Conservation (phyloP, 306 rosid species). For the Citrullus mucosospermus region DNA sequence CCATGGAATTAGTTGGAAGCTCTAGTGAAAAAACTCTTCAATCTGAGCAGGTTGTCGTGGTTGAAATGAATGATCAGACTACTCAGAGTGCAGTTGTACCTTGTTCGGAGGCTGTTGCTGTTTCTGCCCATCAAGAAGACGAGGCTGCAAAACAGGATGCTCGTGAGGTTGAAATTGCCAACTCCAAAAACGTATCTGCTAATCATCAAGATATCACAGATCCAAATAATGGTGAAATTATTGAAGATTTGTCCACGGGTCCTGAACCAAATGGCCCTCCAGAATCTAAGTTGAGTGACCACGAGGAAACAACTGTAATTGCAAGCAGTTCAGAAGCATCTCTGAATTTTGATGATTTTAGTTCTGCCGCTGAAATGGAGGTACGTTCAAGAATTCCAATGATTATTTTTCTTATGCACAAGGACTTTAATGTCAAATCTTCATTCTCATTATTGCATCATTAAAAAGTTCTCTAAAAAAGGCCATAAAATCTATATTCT, state of each 20-base stretch:
- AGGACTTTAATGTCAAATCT: not conserved
- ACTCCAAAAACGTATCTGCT: conserved; percentile 14
- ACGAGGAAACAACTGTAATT: conserved; percentile 28
- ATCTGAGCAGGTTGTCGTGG: conserved; percentile 1
- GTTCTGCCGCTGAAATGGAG: conserved; percentile 78
- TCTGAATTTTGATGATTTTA: conserved; percentile 41
- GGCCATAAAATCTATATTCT: not conserved
- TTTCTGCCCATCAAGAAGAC: conserved; percentile 17
- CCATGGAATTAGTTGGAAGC: conserved; percentile 16
- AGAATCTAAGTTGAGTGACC: conserved; percentile 21
- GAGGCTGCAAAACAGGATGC: conserved; percentile 21
- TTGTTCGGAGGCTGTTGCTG: conserved; percentile 19
- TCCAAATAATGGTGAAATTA: conserved; percentile 16
- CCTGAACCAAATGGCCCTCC: conserved; percentile 30
- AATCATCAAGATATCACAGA: conserved; percentile 10
- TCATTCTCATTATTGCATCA: not conserved
- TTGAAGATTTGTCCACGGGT: conserved; percentile 8
- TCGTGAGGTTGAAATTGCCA: conserved; percentile 16
- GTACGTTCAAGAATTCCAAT: conserved; percentile 25
- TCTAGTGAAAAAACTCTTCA: conserved; percentile 10
- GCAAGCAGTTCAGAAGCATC: conserved; percentile 25
- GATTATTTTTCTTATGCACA: not conserved
- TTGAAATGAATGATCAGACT: conserved; percentile 20
- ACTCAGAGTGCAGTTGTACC: conserved; percentile 9
- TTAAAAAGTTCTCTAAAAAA: not conserved